Base-by-base conservation (phyloP, 2,329 filamentous ascomycete genomes). In the Fusarium sp. region DNA sequence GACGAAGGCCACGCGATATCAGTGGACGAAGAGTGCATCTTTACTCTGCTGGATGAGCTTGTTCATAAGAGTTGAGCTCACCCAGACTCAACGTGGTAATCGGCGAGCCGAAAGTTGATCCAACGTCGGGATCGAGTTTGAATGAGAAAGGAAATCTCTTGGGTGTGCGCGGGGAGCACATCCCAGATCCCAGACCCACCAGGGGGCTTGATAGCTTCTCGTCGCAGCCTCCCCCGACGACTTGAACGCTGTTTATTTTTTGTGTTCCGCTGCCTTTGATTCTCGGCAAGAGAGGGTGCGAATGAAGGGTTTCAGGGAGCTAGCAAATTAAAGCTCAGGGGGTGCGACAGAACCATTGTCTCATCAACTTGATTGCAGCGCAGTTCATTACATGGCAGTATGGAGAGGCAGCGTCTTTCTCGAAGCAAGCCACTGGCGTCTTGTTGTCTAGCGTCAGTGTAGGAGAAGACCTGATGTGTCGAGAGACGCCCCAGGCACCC, bases 21-120 rank as follows among this genome's bases (percentile, higher is more conserved):
- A 60, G 41, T 57, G 41, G 50, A n/a, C 17, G 30, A 27, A 40
- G 7, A n/a, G n/a, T 6, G 23, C 35, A 13, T 11, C 14, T 49
- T 17, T 48, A 20, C 48, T 42, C 27, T 37, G 46, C 46, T 54
- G 30, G 38, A 35, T 42, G 56, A 59, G 56, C 23, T 58, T 35
- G 20, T 26, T 27, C 18, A 27, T 15, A 17, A 37, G 26, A 17
- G 10, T 38, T 27, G 58, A 44, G 26, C 15, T 30, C 26, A 44
- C 27, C 13, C 50, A n/a, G n/a, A 23, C 40, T 44, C 23, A 17
- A 27, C 32, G 23, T 10, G 40, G 32, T 20, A 23, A 27, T 23
- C 32, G n/a, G 48, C 23, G 38, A 42, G 57, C 38, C 41, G 15
- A 60, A 56, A 23, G 46, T 27, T 49, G 32, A 15, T n/a, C 46